Conservation (phyloP, 306 rosid species). For the Begonia peltatifolia region DNA sequence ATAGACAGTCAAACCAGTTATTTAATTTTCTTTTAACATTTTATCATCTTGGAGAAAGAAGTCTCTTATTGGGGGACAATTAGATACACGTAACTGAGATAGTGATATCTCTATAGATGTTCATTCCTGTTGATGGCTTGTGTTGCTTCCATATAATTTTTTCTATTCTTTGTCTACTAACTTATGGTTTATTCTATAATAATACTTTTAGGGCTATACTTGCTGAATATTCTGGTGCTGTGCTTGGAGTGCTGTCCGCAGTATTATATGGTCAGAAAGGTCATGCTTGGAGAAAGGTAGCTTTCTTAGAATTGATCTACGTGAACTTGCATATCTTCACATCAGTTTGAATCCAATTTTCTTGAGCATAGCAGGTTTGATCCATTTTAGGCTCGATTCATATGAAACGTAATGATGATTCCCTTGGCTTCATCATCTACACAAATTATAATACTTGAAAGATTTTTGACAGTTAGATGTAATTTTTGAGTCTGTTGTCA, state of each 20-base stretch:
- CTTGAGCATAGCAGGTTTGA: no score
- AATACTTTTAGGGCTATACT: conserved; percentile 60
- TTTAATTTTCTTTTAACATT: no score
- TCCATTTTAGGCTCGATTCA: no score
- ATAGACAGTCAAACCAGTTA: no score
- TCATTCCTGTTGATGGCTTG: neutral
- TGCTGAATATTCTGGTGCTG: conserved; percentile 96
- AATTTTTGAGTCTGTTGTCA: no score
- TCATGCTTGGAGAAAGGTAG: conserved; percentile 84
- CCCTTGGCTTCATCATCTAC: no score
- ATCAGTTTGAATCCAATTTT: no score
- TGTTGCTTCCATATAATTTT: neutral
- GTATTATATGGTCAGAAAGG: conserved; percentile 74
- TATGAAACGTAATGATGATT: no score
- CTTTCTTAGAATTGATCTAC: neutral
- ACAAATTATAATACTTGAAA: no score
- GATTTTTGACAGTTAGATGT: no score
- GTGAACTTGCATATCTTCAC: no score
- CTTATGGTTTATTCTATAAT: neutral
- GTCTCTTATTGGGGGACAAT: conserved; percentile 1
- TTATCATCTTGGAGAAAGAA: neutral
- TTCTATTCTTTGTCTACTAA: neutral
- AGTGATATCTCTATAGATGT: conserved; percentile 2
- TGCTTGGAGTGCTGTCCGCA: conserved; percentile 89
- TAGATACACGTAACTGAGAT: neutral